These are phyloP conservation scores for Ampelocalamus luodianensis DNA, from an alignment of 176 grass and related monocot species.

Conservation along the genomic window DNA sequence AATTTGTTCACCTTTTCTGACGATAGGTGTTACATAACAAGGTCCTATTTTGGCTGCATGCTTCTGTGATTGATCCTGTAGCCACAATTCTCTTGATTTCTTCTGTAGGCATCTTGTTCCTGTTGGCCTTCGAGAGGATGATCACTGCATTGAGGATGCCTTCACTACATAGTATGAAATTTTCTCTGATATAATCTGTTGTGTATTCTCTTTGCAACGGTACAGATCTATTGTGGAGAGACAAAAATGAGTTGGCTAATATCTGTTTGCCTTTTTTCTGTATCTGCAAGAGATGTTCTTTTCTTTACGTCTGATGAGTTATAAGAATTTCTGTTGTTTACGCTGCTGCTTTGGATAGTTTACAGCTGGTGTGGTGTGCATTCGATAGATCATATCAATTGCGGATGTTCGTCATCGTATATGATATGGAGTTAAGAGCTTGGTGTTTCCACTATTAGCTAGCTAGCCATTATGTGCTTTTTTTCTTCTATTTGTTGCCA, in stretches of 20 bases:
- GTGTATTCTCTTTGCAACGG: neutral
- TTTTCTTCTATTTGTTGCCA: no score
- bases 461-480: no score
- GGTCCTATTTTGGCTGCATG: neutral
- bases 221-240: neutral
- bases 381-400: no score
- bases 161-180: constrained; percentile 79
- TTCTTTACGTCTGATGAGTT: no score
- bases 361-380: no score
- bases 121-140: constrained; percentile 90
- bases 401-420: no score
- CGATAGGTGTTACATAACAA: neutral
- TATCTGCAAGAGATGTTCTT: neutral
- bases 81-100: constrained; percentile 9
- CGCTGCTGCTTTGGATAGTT: no score
- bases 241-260: neutral
- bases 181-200: constrained; percentile 1
- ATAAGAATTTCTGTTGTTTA: no score
- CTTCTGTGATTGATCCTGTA: constrained; percentile 14
- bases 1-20: neutral
- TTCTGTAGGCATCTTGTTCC: constrained; percentile 67
- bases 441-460: no score
- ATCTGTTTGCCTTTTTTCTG: neutral
- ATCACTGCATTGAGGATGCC: constrained; percentile 97
- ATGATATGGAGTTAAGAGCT: no score